phyloP scores from a whole-genome alignment of 495 filamentous ascomycete genomes.

The Podospora bellae-mahoneyi region DNA sequence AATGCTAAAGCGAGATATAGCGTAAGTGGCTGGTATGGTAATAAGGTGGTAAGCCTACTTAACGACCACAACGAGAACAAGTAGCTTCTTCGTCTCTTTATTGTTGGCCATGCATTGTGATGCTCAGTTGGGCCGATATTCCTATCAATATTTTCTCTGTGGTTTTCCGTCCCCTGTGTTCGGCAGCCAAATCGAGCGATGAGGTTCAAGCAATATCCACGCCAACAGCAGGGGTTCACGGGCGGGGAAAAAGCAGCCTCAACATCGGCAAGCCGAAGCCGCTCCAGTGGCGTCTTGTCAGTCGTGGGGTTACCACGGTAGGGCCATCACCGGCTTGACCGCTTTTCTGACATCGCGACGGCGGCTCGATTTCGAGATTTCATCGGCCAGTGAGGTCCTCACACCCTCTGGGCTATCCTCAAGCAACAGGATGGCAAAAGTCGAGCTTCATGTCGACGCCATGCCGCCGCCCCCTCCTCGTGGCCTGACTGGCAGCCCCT shows the following conservation, averaged over 20 bases:
- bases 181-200: constrained; percentile 6
- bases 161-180: background rate
- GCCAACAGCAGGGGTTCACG: background rate
- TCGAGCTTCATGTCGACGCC: background rate
- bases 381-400: background rate
- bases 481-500: background rate
- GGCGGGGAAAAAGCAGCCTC: background rate
- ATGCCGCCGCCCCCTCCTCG: background rate
- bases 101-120: background rate
- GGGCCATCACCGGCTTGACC: background rate
- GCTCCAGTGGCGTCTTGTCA: background rate
- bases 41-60: too few relatives aligned
- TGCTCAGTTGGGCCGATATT: background rate
- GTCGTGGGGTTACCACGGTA: background rate
- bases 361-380: background rate
- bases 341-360: background rate
- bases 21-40: too few relatives aligned
- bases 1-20: too few relatives aligned
- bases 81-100: background rate
- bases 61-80: background rate
- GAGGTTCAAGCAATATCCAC: background rate
- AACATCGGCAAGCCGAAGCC: background rate
- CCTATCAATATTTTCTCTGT: background rate
- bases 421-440: background rate
- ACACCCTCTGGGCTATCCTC: background rate